Evolutionary conservation across 2,329 filamentous ascomycete species (phyloP).

Genomic region (Gaeumannomyces tritici): DNA sequence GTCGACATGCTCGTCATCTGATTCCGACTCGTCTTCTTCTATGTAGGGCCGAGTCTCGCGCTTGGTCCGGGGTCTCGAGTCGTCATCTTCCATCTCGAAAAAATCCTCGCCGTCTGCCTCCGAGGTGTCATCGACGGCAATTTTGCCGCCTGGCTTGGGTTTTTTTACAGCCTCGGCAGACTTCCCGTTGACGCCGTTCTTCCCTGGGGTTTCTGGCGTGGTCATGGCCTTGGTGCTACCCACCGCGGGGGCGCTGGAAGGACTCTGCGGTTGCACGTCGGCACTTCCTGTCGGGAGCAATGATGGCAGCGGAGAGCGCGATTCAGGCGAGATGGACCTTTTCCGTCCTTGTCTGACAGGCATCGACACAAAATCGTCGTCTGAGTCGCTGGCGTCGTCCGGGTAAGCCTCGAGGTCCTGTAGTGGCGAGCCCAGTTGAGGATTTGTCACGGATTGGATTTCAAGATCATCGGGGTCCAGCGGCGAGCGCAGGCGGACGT

Average conservation of each 20-base stretch:
- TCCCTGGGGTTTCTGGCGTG: not conserved
- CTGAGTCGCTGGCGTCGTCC: conserved; percentile 3
- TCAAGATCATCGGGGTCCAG: conserved; percentile 1
- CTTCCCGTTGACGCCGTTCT: not conserved
- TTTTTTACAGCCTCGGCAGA: not conserved
- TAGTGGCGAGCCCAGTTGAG: conserved; percentile 5
- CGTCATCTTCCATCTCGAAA: conserved; percentile 19
- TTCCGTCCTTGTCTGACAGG: conserved; percentile 8
- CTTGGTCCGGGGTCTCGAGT: conserved; percentile 7
- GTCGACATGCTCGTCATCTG: conserved; percentile 1
- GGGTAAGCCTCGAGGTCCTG: conserved; percentile 2
- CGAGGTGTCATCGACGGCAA: not conserved
- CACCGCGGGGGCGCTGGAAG: not conserved
- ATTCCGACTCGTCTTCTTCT: conserved; percentile 6
- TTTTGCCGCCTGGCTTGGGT: not conserved
- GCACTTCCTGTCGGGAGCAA: not conserved
- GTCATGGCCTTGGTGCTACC: not conserved
- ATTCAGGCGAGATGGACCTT: not conserved
- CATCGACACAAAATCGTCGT: conserved; percentile 10
- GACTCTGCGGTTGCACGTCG: not conserved
- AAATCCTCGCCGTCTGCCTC: conserved; percentile 14
- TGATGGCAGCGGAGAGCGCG: not conserved
- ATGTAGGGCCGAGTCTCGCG: conserved; percentile 4
- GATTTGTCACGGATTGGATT: not conserved
- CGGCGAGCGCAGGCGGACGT: not conserved